Base-by-base conservation (phyloP, 2,329 filamentous ascomycete genomes). In the Camillea tinctor region DNA sequence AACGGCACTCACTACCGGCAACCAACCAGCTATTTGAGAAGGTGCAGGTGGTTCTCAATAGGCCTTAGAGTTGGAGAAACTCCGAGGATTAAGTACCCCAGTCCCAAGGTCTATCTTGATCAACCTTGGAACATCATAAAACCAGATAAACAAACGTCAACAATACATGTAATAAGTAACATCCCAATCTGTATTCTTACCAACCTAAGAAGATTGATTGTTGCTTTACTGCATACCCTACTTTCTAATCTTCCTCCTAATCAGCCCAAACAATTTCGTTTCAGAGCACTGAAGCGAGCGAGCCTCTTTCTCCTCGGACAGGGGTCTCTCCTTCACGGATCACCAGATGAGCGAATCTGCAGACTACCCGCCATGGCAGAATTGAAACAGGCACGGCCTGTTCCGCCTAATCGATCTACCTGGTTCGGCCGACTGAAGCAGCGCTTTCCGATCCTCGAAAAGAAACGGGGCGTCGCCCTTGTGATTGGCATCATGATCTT, bases 401-500 rank as follows among this genome's bases (percentile, higher is more conserved):
- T 55, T 9, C 58, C 62, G 21, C 56, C 60, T 2, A 53, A 59
- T 52, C 55, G 58, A 11, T 57, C 64, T 1, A 59, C 66, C n/a
- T 68, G 60, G 64, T 56, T 61, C 50, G 36, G 23, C 56, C 61
- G 64, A 6, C 58, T 69, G 2, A 65, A 68, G 57, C 60, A 68
- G 21, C 67, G 70, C 40, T 70, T 67, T 36, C 71, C 69, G 11
- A 59, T 72, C 20, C 61, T 73, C 13, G 60, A 63, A 50, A 72
- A 63, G 60, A 74, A 71, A 56, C 63, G 69, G 15, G 69, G 63
- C 17, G 63, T 58, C 21, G 65, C 62, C 51, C 67, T 72, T n/a
- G 26, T 70, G 19, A 57, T 64, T 19, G 60, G 66, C 61, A 64
- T 73, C 50, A 55, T 72, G 62, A 70, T 73, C 60, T 72, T 72